Percentiles rank a stretch among this genome's conserved stretches.
phyloP scores from a whole-genome alignment of 139 green algal genomes.

The Cymbomonas tetramitiformis region DNA sequence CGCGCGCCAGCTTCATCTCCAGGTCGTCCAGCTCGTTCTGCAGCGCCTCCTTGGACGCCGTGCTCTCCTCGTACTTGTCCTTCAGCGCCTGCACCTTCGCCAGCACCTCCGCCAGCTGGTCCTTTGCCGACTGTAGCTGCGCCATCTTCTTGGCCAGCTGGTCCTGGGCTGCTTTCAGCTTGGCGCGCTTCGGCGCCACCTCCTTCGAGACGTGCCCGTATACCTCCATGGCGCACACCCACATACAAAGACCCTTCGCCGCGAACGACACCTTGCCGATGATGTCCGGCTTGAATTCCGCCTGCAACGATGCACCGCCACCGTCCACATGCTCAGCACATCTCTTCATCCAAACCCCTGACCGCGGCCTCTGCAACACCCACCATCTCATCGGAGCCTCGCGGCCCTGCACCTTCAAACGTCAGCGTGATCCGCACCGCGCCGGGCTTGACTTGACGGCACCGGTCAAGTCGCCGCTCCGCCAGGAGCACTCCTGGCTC shows the following conservation, averaged over 20 bases:
- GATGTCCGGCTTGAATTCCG: constrained; percentile 46
- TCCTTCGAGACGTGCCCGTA: constrained; percentile 65
- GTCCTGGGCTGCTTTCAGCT: constrained; percentile 64
- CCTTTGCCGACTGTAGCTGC: constrained; percentile 42
- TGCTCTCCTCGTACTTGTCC: constrained; percentile 57
- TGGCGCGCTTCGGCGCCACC: constrained; percentile 60
- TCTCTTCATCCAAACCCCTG: too few species aligned
- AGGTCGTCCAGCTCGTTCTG: constrained; percentile 59
- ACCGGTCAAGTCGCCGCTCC: too few species aligned
- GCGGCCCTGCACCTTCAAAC: too few species aligned
- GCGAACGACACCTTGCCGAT: constrained; percentile 44
- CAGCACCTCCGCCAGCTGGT: constrained; percentile 48
- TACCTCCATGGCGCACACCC: constrained; percentile 66
- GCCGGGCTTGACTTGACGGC: too few species aligned
- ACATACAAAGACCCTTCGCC: constrained; percentile 54
- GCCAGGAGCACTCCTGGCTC: too few species aligned
- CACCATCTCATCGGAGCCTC: too few species aligned
- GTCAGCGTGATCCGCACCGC: too few species aligned
- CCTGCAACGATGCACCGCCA: too few species aligned
- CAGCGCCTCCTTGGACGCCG: constrained; percentile 46
- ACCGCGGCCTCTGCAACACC: too few species aligned
- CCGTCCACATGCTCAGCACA: too few species aligned
- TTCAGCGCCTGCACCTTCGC: constrained; percentile 62
- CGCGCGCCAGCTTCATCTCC: constrained; percentile 57
- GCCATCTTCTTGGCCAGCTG: constrained; percentile 42